These are phyloP conservation scores for Metschnikowia hibisci DNA, from an alignment of 805 yeast species.

Conservation along the genomic window DNA sequence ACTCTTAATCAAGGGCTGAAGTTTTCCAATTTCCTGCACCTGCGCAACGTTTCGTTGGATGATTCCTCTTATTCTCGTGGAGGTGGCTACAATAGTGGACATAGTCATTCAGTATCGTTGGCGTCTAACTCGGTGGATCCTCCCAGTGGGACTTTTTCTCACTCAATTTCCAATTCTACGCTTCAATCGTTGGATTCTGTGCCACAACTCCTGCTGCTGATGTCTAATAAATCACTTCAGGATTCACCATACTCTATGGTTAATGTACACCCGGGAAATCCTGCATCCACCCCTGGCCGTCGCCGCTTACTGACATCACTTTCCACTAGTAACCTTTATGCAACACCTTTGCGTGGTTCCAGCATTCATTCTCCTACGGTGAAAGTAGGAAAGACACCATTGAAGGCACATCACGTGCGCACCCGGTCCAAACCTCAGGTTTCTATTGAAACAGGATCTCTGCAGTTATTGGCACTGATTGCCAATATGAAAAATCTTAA, in stretches of 20 bases:
- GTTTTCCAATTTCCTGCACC: conserved; percentile 13
- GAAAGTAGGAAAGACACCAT: conserved; percentile 37
- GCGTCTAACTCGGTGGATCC: conserved; percentile 16
- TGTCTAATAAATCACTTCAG: conserved; percentile 32
- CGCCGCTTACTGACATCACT: conserved; percentile 35
- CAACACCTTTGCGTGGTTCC: conserved; percentile 33
- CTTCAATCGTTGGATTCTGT: conserved; percentile 32
- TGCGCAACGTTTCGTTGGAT: conserved; percentile 20
- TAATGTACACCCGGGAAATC: conserved; percentile 4
- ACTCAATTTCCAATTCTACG: conserved; percentile 16
- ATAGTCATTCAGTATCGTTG: conserved; percentile 11
- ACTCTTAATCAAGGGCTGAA: conserved; percentile 19
- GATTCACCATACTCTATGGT: conserved; percentile 29
- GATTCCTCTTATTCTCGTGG: conserved; percentile 6
- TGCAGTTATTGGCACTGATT: conserved; percentile 16
- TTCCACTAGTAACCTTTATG: conserved; percentile 23
- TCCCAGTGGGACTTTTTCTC: conserved; percentile 16
- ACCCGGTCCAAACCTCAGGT: conserved; percentile 15
- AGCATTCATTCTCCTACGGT: conserved; percentile 13
- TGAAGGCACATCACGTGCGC: conserved; percentile 13
- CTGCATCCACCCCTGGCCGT: conserved; percentile 33
- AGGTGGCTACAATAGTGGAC: conserved; percentile 4
- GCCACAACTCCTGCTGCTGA: conserved; percentile 35
- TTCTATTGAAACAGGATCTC: conserved; percentile 13
- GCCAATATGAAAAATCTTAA: conserved; percentile 14